Evolutionary conservation across 2,329 filamentous ascomycete species (phyloP), one percentile per base, ranked within the genome.

Genomic region (Verticillium dahliae): DNA sequence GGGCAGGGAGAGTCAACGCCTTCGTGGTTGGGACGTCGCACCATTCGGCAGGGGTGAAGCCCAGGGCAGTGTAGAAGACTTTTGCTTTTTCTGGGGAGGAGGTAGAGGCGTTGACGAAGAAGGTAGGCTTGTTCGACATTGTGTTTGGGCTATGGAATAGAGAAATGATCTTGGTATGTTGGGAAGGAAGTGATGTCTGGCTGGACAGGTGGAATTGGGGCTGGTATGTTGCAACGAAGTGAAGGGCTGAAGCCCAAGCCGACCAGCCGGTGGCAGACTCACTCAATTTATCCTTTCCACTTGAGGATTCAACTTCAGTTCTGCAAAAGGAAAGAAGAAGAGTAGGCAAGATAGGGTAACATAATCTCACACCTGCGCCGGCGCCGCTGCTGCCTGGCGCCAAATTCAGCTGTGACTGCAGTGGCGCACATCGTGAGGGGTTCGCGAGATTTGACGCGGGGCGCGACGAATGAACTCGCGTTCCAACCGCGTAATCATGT

Each of bases 1-100:
- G 59, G 3, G 57, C 61, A 2, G 67, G 67, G 13, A 69, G 63
- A 15, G 59, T 62, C 60, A 68, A 61, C 2, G 65, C 45, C 9
- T 56, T 57, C 7, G 67, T 66, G 34, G 64, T 59, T 4, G 62
- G 35, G 57, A 64, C 63, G 7, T 61, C 62, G 35, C 62, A 69
- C 13, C 52, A 62, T 15, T 62, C 35, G 15, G 64, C 38, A 22
- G 37, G 50, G 11, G 45, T 57, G 50, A 69, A 63, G 11, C 58
- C 61, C 15, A 69, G 57, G 5, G 65, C 59, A 18, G 57, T 50
- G 54, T 63, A 69, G 55, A 68, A 69, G 54, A 54, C 31, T 1
- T 37, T 56, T 7, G 62, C 57, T 34, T 38, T 60, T 3, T 27
- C 38, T 13, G 58, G 38, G 55, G 59, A 54, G 14, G 38, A 37